phyloP scores from a whole-genome alignment of 495 filamentous ascomycete genomes.

The Talaromyces ruber region DNA sequence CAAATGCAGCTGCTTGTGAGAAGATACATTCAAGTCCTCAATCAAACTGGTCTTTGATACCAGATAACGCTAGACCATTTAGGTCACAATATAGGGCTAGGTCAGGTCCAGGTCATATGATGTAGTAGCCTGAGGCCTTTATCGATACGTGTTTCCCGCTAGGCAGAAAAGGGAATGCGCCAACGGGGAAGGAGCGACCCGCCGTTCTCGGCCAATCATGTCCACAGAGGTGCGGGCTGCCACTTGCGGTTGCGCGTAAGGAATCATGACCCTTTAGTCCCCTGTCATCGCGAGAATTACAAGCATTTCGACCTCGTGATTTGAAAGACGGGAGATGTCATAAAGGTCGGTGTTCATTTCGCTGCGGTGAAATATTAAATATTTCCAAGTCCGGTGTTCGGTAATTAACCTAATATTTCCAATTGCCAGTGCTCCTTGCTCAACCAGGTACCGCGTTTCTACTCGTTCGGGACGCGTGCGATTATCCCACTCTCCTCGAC shows the following conservation, averaged over 20 bases:
- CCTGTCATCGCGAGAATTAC: background rate
- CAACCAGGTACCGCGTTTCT: conserved; percentile 1
- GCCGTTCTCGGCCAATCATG: background rate
- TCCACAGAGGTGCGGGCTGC: background rate
- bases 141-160: conserved; percentile 1
- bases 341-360: background rate
- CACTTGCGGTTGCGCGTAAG: background rate
- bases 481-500: conserved; percentile 3
- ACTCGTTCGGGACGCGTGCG: background rate
- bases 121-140: background rate
- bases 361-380: background rate
- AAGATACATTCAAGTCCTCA: background rate
- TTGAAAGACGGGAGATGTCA: background rate
- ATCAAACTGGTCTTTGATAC: background rate
- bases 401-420: background rate
- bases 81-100: background rate
- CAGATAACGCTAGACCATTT: background rate
- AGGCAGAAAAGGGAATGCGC: background rate
- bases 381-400: background rate
- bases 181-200: background rate
- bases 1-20: background rate
- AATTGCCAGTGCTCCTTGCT: background rate
- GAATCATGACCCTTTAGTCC: background rate
- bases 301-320: background rate
- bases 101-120: background rate